phyloP scores from a whole-genome alignment of 257 asterid genomes.

The Thymus mandschuricus region DNA sequence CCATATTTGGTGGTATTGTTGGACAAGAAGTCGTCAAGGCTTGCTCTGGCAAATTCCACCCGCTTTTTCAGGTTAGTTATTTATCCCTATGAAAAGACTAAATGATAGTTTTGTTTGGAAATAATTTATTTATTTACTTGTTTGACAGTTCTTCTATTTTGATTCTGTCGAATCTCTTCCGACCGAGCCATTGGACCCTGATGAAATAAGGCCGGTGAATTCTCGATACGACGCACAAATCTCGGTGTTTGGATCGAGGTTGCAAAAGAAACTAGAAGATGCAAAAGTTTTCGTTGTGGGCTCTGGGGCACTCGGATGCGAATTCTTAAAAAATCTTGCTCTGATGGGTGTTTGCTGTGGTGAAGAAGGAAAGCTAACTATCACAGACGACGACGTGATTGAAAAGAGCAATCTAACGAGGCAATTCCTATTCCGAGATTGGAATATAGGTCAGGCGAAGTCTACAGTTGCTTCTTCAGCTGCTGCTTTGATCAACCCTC shows the following conservation, averaged over 20 bases:
- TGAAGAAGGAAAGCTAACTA: slow-evolving; percentile 63
- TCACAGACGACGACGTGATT: slow-evolving; percentile 90
- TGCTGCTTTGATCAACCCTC: slow-evolving; percentile 66
- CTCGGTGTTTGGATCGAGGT: slow-evolving; percentile 78
- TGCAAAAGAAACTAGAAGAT: slow-evolving; percentile 82
- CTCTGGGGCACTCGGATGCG: slow-evolving; percentile 94
- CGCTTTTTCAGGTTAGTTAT: slow-evolving; percentile 72
- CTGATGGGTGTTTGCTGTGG: slow-evolving; percentile 91
- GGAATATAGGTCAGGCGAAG: slow-evolving; percentile 94
- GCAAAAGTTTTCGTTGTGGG: slow-evolving; percentile 81
- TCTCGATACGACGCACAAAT: slow-evolving; percentile 93
- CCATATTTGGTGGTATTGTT: slow-evolving; percentile 95
- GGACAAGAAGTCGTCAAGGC: slow-evolving; percentile 97
- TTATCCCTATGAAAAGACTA: background rate
- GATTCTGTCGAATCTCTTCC: slow-evolving; percentile 95
- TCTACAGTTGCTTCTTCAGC: slow-evolving; percentile 93
- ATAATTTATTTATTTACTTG: slow-evolving; percentile 21
- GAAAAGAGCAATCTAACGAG: slow-evolving; percentile 95
- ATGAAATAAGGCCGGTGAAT: slow-evolving; percentile 69
- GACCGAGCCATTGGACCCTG: slow-evolving; percentile 64
- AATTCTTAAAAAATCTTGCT: slow-evolving; percentile 85
- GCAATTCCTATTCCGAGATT: slow-evolving; percentile 90
- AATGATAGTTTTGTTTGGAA: no score
- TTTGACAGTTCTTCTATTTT: slow-evolving; percentile 78
- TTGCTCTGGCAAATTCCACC: slow-evolving; percentile 93